Percentiles rank a stretch among this genome's conserved stretches.
Evolutionary conservation across 495 filamentous ascomycete species (phyloP).

Genomic region (Rhypophila decipiens): DNA sequence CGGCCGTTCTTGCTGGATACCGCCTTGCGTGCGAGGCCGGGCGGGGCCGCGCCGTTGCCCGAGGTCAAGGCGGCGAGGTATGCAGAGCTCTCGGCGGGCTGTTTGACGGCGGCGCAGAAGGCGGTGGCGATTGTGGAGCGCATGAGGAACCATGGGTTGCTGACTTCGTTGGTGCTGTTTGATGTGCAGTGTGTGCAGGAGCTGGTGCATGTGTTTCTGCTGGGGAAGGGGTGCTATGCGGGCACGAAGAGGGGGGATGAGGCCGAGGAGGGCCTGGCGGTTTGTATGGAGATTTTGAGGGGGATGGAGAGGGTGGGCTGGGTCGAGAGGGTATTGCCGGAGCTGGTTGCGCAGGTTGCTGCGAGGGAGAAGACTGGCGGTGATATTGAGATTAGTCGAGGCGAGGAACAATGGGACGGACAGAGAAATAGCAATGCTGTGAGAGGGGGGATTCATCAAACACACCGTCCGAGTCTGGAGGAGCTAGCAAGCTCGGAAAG

Average conservation of each 20-base stretch:
- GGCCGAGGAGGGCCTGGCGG: background rate
- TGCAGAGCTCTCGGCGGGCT: background rate
- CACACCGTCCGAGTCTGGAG: too few relatives aligned
- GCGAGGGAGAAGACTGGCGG: background rate
- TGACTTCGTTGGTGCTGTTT: conserved; percentile 7
- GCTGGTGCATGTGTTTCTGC: conserved; percentile 7
- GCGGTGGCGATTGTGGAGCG: conserved; percentile 1
- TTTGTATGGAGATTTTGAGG: conserved; percentile 2
- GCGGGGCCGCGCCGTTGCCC: background rate
- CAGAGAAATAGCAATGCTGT: background rate
- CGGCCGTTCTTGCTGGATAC: conserved; percentile 5
- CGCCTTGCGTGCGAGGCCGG: background rate
- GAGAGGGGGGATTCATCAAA: background rate
- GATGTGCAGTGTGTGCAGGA: conserved; percentile 6
- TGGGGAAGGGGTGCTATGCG: background rate
- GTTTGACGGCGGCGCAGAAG: conserved; percentile 1
- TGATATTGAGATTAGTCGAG: background rate
- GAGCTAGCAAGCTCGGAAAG: too few relatives aligned
- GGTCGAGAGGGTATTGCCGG: conserved; percentile 5
- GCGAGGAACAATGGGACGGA: background rate
- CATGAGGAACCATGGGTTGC: background rate
- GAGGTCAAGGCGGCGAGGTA: background rate
- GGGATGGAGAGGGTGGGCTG: conserved; percentile 5
- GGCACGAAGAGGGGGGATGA: background rate
- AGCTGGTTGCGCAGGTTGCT: conserved; percentile 8